Evolutionary conservation across 108 stramenopile species (phyloP), one percentile per base, ranked within the genome.

Genomic region (Aurantiochytrium sp.): DNA sequence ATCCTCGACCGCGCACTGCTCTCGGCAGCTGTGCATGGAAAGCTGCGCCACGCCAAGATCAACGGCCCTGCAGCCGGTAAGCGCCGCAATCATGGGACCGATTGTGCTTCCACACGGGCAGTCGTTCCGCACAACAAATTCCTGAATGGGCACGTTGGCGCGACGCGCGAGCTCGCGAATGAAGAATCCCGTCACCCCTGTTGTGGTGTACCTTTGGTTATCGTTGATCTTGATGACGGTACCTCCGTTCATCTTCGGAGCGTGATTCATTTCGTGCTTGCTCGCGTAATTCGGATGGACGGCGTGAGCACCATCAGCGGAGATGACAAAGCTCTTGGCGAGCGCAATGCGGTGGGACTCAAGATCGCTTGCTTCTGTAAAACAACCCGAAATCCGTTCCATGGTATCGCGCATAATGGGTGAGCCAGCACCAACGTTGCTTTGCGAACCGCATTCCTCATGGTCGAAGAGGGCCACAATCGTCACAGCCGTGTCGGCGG

Each of bases 201-300:
- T 98, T 12, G 98, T 98, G 5, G 98, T 95, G 90, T 99, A 99
- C 71, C 98, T 92, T 91, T 98, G 97, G 94, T 99, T 99, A 60
- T 93, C 89, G 91, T 99, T 99, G 87, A 95, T 95, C 91, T 99
- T 99, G 89, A 99, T 97, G 16, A 99, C 99, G 94, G 98, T 94
- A 6, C 99, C 99, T 5, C 89, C 94, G 90, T 98, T 97, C 93
- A 99, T 94, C 89, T 95, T 95, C 4, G 98, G 98, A 28, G 93
- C 95, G 92, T 98, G 97, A 19, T 87, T 91, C 58, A 95, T 94
- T 73, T 99, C 99, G 92, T 99, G 98, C 72, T 97, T 97, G 53
- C 93, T 90, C 28, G 94, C 92, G 93, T 99, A 99, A 90, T 99
- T 98, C 4, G 99, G 98, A 91, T 99, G 99, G 28, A 97, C 83